Conservation (phyloP, 2,329 filamentous ascomycete species). For the Colletotrichum sublineola region DNA sequence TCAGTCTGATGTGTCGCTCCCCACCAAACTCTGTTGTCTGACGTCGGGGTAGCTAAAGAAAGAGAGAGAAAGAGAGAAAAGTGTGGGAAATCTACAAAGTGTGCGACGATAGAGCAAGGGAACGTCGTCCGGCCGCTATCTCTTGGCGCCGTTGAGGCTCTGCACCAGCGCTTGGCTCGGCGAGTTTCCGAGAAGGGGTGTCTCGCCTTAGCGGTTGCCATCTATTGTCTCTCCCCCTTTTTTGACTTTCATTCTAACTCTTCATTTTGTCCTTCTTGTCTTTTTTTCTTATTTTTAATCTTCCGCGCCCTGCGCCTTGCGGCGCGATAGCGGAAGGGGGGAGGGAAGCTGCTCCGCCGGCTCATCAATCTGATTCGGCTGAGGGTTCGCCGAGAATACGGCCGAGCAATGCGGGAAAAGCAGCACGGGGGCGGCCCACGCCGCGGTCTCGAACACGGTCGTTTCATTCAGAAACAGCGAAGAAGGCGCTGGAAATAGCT, state of each 20-base stretch:
- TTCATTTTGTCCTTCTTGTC: neutral
- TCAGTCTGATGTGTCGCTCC: too few relatives aligned
- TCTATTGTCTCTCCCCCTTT: too few relatives aligned
- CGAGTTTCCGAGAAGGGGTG: constrained; percentile 3
- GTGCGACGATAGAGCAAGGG: neutral
- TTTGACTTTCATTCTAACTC: neutral
- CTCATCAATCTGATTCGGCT: constrained; percentile 19
- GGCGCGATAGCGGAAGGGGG: neutral
- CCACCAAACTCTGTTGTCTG: neutral
- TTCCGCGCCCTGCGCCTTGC: too few relatives aligned
- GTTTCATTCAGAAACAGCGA: constrained; percentile 1
- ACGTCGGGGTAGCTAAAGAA: neutral
- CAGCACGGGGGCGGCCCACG: neutral
- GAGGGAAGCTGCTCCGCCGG: neutral
- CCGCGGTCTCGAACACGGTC: neutral
- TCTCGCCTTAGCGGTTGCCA: neutral
- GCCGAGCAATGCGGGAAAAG: constrained; percentile 8
- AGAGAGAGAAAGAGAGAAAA: neutral
- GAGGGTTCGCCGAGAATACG: neutral
- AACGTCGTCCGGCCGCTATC: neutral
- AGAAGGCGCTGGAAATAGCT: neutral
- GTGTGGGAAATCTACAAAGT: neutral
- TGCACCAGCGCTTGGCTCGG: constrained; percentile 30
- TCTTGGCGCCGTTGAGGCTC: constrained; percentile 21
- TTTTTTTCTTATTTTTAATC: too few relatives aligned